Evolutionary conservation across 2,329 filamentous ascomycete genomes (phyloP).

Genomic region (Rutstroemia sp.): DNA sequence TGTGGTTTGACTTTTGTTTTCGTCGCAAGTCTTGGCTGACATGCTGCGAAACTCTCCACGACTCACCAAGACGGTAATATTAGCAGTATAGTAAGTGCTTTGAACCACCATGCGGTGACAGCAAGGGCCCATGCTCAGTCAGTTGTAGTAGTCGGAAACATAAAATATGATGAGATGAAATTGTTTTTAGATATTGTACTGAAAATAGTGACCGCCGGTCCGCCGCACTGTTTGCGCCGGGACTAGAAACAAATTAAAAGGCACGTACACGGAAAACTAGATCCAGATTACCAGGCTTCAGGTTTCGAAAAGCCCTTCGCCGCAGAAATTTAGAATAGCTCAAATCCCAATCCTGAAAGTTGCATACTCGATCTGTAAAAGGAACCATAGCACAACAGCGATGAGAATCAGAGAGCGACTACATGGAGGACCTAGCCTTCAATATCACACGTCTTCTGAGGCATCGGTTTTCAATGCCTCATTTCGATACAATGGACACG

Average conservation of each 20-base stretch:
- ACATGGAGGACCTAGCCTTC: neutral
- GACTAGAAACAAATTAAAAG: too few relatives aligned
- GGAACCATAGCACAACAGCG: neutral
- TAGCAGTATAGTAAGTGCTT: too few relatives aligned
- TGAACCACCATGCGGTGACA: neutral
- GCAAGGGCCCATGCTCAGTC: too few relatives aligned
- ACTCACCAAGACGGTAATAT: neutral
- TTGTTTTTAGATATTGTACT: too few relatives aligned
- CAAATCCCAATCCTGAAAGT: neutral
- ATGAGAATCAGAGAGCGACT: neutral
- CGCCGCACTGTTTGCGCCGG: too few relatives aligned
- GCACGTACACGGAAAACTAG: too few relatives aligned
- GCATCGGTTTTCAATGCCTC: neutral
- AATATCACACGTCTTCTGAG: neutral
- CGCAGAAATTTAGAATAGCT: neutral
- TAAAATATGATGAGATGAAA: too few relatives aligned
- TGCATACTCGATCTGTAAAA: neutral
- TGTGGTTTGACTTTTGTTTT: neutral
- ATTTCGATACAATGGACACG: constrained; percentile 20
- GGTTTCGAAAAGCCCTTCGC: neutral
- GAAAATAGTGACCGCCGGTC: too few relatives aligned
- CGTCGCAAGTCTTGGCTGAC: constrained; percentile 8
- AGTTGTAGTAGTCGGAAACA: too few relatives aligned
- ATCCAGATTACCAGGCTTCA: too few relatives aligned
- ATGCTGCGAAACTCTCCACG: neutral